These are phyloP conservation scores for Aphanomyces euteiches DNA, from an alignment of 352 stramenopile species.

Conservation along the genomic window DNA sequence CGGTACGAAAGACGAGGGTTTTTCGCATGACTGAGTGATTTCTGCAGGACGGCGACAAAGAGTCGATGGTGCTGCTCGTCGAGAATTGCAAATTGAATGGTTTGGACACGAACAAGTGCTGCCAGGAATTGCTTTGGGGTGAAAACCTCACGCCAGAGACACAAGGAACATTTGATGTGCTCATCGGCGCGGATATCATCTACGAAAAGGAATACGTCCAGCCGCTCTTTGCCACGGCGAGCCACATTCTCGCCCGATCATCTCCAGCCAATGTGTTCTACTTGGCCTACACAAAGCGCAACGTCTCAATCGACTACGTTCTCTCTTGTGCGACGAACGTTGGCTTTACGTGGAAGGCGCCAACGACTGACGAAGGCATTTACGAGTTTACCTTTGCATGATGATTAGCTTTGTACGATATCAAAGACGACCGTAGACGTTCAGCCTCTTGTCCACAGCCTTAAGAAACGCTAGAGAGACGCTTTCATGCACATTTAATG, in stretches of 20 bases:
- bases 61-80: constrained; percentile 45
- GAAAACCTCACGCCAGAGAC: constrained; percentile 40
- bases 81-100: constrained; percentile 57
- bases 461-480: too few species aligned
- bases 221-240: constrained; percentile 50
- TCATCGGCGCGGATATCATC: constrained; percentile 60
- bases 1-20: constrained; percentile 28
- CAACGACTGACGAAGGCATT: constrained; percentile 51
- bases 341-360: constrained; percentile 56
- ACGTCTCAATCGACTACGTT: constrained; percentile 64
- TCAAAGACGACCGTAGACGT: too few species aligned
- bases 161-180: constrained; percentile 47
- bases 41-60: constrained; percentile 47
- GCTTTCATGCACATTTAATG: too few species aligned
- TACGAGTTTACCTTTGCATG: constrained; percentile 39
- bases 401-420: too few species aligned
- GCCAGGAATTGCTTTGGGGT: constrained; percentile 51
- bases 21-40: background rate
- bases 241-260: constrained; percentile 41
- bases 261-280: constrained; percentile 45
- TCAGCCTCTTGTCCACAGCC: too few species aligned
- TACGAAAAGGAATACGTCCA: constrained; percentile 59
- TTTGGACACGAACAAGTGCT: constrained; percentile 40
- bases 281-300: constrained; percentile 61
- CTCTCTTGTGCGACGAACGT: constrained; percentile 49